Evolutionary conservation across 1,139 yeast species (phyloP).

Genomic region (Kazachstania sp.): DNA sequence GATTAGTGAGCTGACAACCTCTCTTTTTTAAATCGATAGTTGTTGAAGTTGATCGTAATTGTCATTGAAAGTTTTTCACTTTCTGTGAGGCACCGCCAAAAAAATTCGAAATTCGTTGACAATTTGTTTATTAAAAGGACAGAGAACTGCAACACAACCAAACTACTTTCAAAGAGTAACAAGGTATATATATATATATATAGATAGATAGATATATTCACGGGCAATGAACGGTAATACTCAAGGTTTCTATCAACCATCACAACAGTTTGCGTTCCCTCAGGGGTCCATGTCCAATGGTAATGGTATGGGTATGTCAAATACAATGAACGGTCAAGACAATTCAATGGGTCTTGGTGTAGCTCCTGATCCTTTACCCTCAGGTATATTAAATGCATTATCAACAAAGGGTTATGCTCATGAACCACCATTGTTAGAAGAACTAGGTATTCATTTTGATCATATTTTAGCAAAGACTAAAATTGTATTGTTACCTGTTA

Average conservation of each 20-base stretch:
- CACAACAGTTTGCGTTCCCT: slow-evolving; percentile 28
- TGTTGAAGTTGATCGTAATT: too few relatives aligned
- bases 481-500: slow-evolving; percentile 79
- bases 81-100: too few relatives aligned
- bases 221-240: not conserved
- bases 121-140: too few relatives aligned
- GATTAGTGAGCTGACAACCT: too few relatives aligned
- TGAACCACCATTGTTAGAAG: slow-evolving; percentile 88
- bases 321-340: not conserved
- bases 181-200: too few relatives aligned
- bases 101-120: too few relatives aligned
- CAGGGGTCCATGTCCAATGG: slow-evolving; percentile 28
- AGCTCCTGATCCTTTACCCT: slow-evolving; percentile 44
- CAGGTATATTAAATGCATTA: slow-evolving; percentile 84
- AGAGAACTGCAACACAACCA: too few relatives aligned
- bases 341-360: slow-evolving; percentile 11
- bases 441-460: slow-evolving; percentile 82
- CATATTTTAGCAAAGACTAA: slow-evolving; percentile 81
- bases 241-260: slow-evolving; percentile 25
- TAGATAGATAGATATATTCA: too few relatives aligned
- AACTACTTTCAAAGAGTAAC: too few relatives aligned
- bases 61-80: too few relatives aligned
- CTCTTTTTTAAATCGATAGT: too few relatives aligned
- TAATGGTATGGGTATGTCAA: not conserved
- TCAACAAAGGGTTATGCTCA: slow-evolving; percentile 91